Evolutionary conservation across 371 early-diverging fungal species (phyloP).

Genomic region (Nematocida sp.): DNA sequence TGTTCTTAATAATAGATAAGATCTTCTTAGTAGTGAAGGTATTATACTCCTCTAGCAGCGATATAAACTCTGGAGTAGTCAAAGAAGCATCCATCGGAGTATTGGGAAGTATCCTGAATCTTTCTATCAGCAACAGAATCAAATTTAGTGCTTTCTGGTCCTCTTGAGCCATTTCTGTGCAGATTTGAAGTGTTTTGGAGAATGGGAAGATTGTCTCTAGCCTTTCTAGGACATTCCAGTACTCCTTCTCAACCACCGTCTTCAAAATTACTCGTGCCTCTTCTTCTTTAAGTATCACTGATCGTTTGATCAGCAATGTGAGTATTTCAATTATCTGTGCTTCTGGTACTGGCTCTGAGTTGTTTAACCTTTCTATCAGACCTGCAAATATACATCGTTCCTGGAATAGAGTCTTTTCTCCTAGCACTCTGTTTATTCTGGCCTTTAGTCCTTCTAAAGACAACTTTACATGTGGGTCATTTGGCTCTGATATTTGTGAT

Average conservation of each 20-base stretch:
- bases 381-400: slow-evolving; percentile 26
- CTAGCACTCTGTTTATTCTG: neutral
- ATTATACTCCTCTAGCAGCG: slow-evolving; percentile 17
- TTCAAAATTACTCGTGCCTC: slow-evolving; percentile 25
- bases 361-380: slow-evolving; percentile 6
- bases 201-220: slow-evolving; percentile 34
- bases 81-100: neutral
- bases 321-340: neutral
- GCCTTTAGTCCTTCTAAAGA: slow-evolving; percentile 3
- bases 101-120: neutral
- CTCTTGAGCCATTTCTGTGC: slow-evolving; percentile 20
- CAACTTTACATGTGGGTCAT: neutral
- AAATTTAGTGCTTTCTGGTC: neutral
- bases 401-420: slow-evolving; percentile 17
- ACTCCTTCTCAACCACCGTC: slow-evolving; percentile 9
- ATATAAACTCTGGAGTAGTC: slow-evolving; percentile 11
- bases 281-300: slow-evolving; percentile 3
- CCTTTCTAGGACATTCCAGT: neutral
- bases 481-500: no score
- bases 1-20: neutral
- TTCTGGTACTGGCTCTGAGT: slow-evolving; percentile 11
- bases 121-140: slow-evolving; percentile 23
- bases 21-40: slow-evolving; percentile 2
- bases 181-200: slow-evolving; percentile 14
- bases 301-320: neutral